Evolutionary conservation across 140 eudicot species (phyloP).

Genomic region (Bidens hawaiensis): DNA sequence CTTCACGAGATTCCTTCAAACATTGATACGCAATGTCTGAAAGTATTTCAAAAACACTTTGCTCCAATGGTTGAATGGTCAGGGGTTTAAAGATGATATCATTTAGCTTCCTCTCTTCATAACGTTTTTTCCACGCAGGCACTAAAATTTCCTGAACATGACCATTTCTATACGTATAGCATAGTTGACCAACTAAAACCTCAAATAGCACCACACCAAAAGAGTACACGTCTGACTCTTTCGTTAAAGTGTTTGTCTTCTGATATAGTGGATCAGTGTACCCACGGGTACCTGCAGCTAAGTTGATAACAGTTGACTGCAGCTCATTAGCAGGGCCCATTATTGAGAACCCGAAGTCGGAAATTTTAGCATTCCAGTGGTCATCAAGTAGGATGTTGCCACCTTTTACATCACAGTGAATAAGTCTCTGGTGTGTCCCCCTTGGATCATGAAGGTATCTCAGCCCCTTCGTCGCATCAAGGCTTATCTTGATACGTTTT

Average conservation of each 20-base stretch:
- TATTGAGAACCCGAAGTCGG: slow-evolving; percentile 1
- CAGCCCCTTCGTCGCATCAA: slow-evolving; percentile 9
- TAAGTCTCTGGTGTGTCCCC: slow-evolving; percentile 4
- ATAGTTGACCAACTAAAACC: not conserved
- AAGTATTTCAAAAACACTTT: no score
- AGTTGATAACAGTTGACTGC: not conserved
- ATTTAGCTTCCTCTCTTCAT: not conserved
- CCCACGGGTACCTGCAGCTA: not conserved
- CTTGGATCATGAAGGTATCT: slow-evolving; percentile 19
- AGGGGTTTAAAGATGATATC: slow-evolving; percentile 8
- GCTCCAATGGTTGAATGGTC: no score
- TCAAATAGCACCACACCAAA: slow-evolving; percentile 14
- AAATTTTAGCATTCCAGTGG: slow-evolving; percentile 1
- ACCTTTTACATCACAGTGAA: slow-evolving; percentile 1
- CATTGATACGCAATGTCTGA: no score
- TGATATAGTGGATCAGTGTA: not conserved
- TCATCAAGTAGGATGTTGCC: slow-evolving; percentile 4
- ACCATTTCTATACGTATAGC: not conserved
- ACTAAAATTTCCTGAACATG: not conserved
- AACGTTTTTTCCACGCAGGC: not conserved
- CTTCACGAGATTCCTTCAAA: slow-evolving; percentile 14
- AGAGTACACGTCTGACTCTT: slow-evolving; percentile 21
- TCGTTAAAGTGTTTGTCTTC: not conserved
- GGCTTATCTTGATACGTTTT: not conserved
- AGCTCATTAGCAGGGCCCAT: not conserved